Conservation (phyloP, 2,329 filamentous ascomycete species). For the Calonectria crousiana region DNA sequence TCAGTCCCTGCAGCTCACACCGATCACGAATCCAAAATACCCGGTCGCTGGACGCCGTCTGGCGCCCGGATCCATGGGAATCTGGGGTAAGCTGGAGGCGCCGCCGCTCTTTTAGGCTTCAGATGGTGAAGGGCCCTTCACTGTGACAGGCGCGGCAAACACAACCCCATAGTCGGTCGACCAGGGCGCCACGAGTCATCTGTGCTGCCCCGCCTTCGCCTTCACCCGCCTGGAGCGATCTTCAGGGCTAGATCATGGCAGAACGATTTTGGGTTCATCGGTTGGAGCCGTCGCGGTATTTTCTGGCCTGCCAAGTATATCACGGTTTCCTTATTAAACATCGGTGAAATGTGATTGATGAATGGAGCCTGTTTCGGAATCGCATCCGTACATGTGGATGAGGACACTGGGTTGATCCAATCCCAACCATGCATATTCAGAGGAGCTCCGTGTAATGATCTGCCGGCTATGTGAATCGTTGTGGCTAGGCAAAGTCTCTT, state of each 20-base stretch:
- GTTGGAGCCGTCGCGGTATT: slow-evolving; percentile 12
- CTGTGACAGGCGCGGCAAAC: slow-evolving; percentile 43
- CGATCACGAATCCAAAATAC: slow-evolving; percentile 25
- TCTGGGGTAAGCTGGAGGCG: slow-evolving; percentile 27
- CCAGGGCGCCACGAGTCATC: slow-evolving; percentile 20
- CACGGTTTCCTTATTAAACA: background rate
- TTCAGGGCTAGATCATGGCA: slow-evolving; percentile 22
- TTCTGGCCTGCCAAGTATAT: slow-evolving; percentile 1
- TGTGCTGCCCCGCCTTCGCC: slow-evolving; percentile 14
- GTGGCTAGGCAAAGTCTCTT: background rate
- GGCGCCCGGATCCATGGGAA: slow-evolving; percentile 25
- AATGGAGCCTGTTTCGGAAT: background rate
- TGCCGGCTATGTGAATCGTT: background rate
- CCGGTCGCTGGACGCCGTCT: slow-evolving; percentile 21
- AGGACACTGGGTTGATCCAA: background rate
- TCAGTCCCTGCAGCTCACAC: slow-evolving; percentile 23
- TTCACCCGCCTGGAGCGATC: slow-evolving; percentile 14
- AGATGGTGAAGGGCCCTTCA: slow-evolving; percentile 38
- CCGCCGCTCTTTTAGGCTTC: slow-evolving; percentile 28
- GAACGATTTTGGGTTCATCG: background rate
- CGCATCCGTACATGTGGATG: background rate
- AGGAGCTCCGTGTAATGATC: background rate
- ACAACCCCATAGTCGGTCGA: slow-evolving; percentile 12
- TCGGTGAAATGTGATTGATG: background rate
- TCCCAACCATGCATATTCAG: background rate